Evolutionary conservation across 805 yeast genomes (phyloP).

Genomic region (Torulaspora microellipsoides): DNA sequence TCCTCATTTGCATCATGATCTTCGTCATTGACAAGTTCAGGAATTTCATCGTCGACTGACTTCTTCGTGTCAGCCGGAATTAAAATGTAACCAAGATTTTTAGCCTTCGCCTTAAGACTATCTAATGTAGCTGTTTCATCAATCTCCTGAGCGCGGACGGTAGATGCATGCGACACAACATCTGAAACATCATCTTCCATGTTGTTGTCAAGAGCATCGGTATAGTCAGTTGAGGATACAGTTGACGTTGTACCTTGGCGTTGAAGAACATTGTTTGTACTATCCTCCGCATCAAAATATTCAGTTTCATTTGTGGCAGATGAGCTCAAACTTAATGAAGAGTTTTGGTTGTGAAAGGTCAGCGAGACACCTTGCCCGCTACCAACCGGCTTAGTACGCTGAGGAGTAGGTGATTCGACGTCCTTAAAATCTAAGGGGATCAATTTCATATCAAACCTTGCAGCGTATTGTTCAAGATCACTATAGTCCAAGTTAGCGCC

Average conservation of each 20-base stretch:
- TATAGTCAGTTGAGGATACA: neutral
- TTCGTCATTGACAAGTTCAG: conserved; percentile 1
- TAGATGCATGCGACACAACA: neutral
- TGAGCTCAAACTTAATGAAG: conserved; percentile 22
- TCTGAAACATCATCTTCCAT: neutral
- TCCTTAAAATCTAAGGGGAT: conserved; percentile 23
- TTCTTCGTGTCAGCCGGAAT: conserved; percentile 8
- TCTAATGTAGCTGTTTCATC: conserved; percentile 3
- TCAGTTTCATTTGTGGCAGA: conserved; percentile 28
- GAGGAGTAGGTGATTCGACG: conserved; percentile 5
- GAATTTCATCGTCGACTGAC: neutral
- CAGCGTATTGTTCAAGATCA: conserved; percentile 35
- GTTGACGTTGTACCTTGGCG: neutral
- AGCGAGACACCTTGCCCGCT: conserved; percentile 18
- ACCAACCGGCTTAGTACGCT: neutral
- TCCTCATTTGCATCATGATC: conserved; percentile 4
- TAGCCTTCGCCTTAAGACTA: conserved; percentile 12
- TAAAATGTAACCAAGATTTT: conserved; percentile 14
- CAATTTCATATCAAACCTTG: conserved; percentile 34
- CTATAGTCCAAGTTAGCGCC: conserved; percentile 28
- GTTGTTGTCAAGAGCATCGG: conserved; percentile 1
- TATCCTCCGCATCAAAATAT: conserved; percentile 28
- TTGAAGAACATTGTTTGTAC: neutral
- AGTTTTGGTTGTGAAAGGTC: conserved; percentile 10
- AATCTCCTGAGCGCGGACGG: neutral